Base-by-base conservation (phyloP, 148 eudicot species). In the Spergularia bocconei region DNA sequence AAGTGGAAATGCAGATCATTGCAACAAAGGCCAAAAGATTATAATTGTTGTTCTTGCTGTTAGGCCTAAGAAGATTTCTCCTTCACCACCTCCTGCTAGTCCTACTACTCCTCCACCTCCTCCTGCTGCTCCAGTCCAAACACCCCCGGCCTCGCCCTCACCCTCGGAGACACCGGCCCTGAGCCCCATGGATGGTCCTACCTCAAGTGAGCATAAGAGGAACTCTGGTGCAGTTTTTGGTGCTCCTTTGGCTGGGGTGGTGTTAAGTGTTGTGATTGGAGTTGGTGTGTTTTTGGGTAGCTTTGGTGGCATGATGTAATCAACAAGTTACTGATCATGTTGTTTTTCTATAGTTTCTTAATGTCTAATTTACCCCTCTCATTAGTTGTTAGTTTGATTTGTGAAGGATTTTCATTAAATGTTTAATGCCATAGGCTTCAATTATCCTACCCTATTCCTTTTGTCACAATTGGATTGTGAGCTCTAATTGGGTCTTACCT, bases 21-120 rank as follows among this genome's bases (percentile, higher is more conserved):
- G 97, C 67, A 63, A 70, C 13, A 62, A 79, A 19, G 92, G 92
- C n/a, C 91, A 90, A 67, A 88, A 85, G 82, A 55, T 91, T 21
- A 75, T 82, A 36, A 67, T 87, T 7, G 82, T 88, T 4, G 97
- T 91, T 7, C 51, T 91, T 57, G 87, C 93, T 3, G 54, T 78
- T 10, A 75, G 86, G 59, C 79, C 71, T 14, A 64, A 64, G 16
- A 21, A 70, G 10, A 5, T 84, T 15, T 69, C 85, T 38, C 76
- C 83, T 13, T 5, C 62, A 19, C 79, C 82, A 14, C 56, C 5
- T 56, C 73, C 83, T 14, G 6, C 56, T 13, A 13, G 71, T 10
- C 54, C 83, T 14, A 10, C 62, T 13, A 13, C 75, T 13, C 54
- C 63, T 6, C n/a, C n/a, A n/a, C 29, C 73, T 23, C 80, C 85